These are phyloP conservation scores for Epichloe coenophiala DNA, from an alignment of 2,329 filamentous ascomycete species.

Conservation along the genomic window DNA sequence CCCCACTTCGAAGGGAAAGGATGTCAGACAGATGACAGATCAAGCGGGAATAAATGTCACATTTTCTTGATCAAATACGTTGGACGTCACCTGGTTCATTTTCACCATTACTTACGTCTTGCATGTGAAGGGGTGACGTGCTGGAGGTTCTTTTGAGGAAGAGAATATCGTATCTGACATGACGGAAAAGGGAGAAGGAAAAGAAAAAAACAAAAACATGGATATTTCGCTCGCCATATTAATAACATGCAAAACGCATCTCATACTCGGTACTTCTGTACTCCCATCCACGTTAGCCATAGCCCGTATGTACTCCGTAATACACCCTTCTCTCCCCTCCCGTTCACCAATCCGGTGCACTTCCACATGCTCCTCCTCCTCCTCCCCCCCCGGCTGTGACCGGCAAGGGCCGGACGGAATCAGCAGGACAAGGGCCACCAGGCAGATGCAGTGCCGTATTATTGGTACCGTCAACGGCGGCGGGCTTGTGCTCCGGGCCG, in stretches of 20 bases:
- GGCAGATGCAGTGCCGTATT: background rate
- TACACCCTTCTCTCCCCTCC: background rate
- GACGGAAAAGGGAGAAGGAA: background rate
- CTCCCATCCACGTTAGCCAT: background rate
- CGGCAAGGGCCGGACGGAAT: constrained; percentile 24
- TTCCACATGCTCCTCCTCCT: constrained; percentile 19
- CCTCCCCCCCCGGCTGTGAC: constrained; percentile 2
- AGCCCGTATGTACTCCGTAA: too few relatives aligned
- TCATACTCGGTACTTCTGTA: too few relatives aligned
- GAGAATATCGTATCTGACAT: background rate
- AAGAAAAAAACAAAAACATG: background rate
- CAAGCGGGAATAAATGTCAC: too few relatives aligned
- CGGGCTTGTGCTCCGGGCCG: too few relatives aligned
- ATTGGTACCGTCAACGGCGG: too few relatives aligned
- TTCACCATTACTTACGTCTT: background rate
- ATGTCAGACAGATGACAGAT: too few relatives aligned
- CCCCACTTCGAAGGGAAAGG: too few relatives aligned
- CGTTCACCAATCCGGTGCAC: constrained; percentile 32
- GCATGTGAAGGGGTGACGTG: background rate
- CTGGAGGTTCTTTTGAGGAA: background rate
- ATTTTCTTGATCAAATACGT: too few relatives aligned
- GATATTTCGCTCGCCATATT: background rate
- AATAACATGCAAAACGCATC: too few relatives aligned
- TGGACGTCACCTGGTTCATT: too few relatives aligned
- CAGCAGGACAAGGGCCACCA: constrained; percentile 8